These are phyloP conservation scores for Corymbia calophylla DNA, from an alignment of 441 rosid genomes.

Conservation along the genomic window DNA sequence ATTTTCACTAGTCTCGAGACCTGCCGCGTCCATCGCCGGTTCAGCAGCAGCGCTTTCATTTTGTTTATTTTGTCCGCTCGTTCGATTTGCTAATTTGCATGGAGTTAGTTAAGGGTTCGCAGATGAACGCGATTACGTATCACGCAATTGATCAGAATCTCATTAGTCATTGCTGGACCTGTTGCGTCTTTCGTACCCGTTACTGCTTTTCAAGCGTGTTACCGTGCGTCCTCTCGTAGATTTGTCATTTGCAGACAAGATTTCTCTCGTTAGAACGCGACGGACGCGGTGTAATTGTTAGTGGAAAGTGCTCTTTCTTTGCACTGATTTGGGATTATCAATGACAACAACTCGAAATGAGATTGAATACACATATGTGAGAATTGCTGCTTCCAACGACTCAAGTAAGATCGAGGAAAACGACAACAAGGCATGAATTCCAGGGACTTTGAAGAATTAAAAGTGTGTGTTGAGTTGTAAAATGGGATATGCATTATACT, in stretches of 20 bases:
- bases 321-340: neutral
- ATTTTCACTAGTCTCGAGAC: neutral
- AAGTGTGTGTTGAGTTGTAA: neutral
- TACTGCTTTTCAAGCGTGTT: neutral
- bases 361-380: neutral
- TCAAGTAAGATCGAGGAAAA: neutral
- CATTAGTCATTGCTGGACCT: neutral
- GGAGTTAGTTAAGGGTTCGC: neutral
- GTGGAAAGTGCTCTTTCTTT: neutral
- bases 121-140: neutral
- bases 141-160: neutral
- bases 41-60: neutral
- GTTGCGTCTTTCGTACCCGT: neutral
- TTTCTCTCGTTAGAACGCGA: neutral
- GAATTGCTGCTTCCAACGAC: neutral
- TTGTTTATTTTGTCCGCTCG: neutral
- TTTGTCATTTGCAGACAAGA: neutral
- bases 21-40: neutral
- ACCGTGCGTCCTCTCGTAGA: neutral
- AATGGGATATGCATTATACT: fast-evolving
- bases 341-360: neutral
- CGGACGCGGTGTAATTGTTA: neutral
- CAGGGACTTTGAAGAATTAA: neutral
- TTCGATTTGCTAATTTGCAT: neutral
- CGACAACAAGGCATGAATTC: neutral